Base-by-base conservation (phyloP, 1,284 basidiomycete genomes). In the Ustilago cynodontis region DNA sequence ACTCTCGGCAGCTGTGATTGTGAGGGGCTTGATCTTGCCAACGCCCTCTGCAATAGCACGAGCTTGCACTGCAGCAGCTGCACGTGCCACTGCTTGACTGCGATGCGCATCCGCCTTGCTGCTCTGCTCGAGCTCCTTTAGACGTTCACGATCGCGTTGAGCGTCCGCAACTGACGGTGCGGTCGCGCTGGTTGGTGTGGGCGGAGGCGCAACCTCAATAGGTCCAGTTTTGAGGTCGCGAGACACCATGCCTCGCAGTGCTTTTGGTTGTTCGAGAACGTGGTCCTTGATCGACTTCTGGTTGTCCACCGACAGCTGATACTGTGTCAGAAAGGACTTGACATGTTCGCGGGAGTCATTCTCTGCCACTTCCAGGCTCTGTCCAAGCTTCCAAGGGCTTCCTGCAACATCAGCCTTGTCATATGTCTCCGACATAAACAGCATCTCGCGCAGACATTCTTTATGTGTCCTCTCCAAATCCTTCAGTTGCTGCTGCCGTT, bases 401-500 rank as follows among this genome's bases (percentile, higher is more conserved):
- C 74, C 74, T 22, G 69, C 66, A 24, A 66, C 60, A 1, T 72
- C 63, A 2, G 35, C 26, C 50, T 66, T 72, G 66, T 77, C 60
- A 43, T 55, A 72, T 5, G 45, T 64, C 18, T 72, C 70, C n/a
- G 65, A 72, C 74, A 77, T 77, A 53, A 77, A 77, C 4, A 77
- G 47, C 60, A 77, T 47, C 66, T 77, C 74, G 9, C 69, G 56
- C 54, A 77, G 58, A n/a, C 39, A 52, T 55, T 66, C 62, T 14
- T 45, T 39, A 29, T 77, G 74, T 2, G 74, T 45, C 24, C 39
- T 39, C 49, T 72, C 68, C 24, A 77, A 20, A 16, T 77, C 70
- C 41, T 64, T 59, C 16, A 77, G 50, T 52, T 77, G 74, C 33
- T 70, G 66, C 20, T 71, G 62, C 22, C 66, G 59, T 56, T 77